Evolutionary conservation across 352 stramenopile species (phyloP), one percentile per base, ranked within the genome.

Genomic region (Pythium volutum): DNA sequence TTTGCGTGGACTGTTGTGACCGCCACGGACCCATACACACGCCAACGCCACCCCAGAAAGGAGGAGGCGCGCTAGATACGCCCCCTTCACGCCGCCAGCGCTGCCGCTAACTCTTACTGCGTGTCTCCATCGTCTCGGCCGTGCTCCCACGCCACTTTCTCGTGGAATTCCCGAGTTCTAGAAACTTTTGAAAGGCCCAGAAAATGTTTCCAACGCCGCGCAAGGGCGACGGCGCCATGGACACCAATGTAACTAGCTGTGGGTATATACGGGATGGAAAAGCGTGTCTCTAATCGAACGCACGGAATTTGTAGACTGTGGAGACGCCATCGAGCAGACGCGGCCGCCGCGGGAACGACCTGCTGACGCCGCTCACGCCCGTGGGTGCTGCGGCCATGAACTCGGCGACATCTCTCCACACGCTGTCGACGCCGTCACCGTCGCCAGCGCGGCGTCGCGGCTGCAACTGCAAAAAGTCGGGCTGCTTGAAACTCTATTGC

Each of bases 381-480:
- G 52, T 60, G 42, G 41, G 5, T 4, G 16, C 50, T 1, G 31
- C 31, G 31, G 31, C 31, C 29, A 9, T 33, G 29, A 9, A 33
- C 14, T 31, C 50, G 26, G 25, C 46, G 31, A 36, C n/a, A n/a
- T n/a, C n/a, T n/a, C n/a, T n/a, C n/a, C n/a, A 36, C 14, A 11
- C 31, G 31, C 31, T 36, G 36, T 11, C 46, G 16, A 43, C 39
- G 25, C 41, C 59, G 14, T 51, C 62, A n/a, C 63, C 63, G 25
- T 62, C 63, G 9, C 55, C 63, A 8, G 62, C 46, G 31, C 70
- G 67, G 43, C 78, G 73, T 14, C 77, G 77, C 23, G 79, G 81
- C 45, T 99, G 96, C 73, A 98, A 97, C 61, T 98, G 95, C 75
- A 98, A 98, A 75, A 98, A 98, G 58, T 98, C 93, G 0, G 84